A percentile compares a stretch with the other conserved stretches of the same genome.
phyloP scores from a whole-genome alignment of 495 filamentous ascomycete species.

The Xylaria palmicola region DNA sequence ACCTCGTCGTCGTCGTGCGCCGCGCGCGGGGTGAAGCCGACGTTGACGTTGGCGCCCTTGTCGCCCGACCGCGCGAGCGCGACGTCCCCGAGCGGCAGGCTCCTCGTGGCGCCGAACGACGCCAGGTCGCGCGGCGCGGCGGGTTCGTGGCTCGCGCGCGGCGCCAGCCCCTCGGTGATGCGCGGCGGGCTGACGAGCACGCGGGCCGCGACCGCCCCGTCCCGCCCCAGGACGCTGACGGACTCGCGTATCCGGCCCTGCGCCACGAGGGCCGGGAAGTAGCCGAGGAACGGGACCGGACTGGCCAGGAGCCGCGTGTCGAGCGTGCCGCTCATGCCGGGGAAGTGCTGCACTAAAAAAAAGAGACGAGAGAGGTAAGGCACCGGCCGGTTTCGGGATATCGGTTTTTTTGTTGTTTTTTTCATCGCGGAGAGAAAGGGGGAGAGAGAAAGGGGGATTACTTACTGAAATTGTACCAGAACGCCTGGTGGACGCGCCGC shows the following conservation, averaged over 20 bases:
- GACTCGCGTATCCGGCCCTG: conserved; percentile 24
- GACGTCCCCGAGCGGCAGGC: conserved; percentile 47
- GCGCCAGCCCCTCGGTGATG: conserved; percentile 31
- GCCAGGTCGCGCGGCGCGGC: conserved; percentile 19
- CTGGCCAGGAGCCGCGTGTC: conserved; percentile 23
- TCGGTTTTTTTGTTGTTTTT: no score
- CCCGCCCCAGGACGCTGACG: conserved; percentile 20
- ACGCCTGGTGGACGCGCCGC: conserved; percentile 6
- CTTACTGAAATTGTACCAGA: conserved; percentile 21
- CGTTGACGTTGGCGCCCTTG: conserved; percentile 54
- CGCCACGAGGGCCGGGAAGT: conserved; percentile 29
- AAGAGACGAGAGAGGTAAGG: neutral
- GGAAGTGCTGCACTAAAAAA: conserved; percentile 24
- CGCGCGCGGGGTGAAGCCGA: conserved; percentile 39
- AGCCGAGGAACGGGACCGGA: conserved; percentile 29
- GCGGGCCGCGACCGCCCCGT: neutral
- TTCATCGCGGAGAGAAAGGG: neutral
- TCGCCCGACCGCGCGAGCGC: conserved; percentile 53
- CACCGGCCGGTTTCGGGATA: neutral
- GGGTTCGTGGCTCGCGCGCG: conserved; percentile 37
- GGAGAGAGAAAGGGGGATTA: neutral
- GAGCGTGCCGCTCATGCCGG: conserved; percentile 26
- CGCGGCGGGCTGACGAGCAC: conserved; percentile 35
- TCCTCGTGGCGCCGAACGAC: conserved; percentile 42
- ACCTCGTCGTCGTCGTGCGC: conserved; percentile 29